phyloP scores from a whole-genome alignment of 768 basidiomycete genomes.

The Imleria badia region DNA sequence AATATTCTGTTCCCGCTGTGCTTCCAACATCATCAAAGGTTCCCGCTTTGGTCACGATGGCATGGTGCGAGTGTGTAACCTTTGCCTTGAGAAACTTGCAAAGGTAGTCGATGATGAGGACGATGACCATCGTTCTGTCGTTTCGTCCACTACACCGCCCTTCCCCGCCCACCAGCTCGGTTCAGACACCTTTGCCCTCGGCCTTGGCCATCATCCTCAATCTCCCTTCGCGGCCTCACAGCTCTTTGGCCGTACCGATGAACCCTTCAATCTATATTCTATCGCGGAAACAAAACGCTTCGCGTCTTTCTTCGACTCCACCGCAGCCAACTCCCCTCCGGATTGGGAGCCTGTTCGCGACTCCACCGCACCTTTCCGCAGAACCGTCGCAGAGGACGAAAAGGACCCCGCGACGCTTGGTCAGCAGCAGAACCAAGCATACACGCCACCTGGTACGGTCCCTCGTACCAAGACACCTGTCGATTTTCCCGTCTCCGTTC shows the following conservation, averaged over 20 bases:
- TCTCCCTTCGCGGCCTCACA: slow-evolving; percentile 89
- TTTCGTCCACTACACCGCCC: slow-evolving; percentile 66
- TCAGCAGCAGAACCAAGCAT: slow-evolving; percentile 35
- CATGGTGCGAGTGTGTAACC: slow-evolving; percentile 94
- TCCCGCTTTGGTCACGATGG: slow-evolving; percentile 91
- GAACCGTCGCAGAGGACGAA: slow-evolving; percentile 75
- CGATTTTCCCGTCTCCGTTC: slow-evolving; percentile 55
- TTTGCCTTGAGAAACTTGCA: slow-evolving; percentile 90
- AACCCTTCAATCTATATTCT: slow-evolving; percentile 78
- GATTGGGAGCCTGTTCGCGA: slow-evolving; percentile 50
- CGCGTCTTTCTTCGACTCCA: slow-evolving; percentile 53
- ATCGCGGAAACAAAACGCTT: slow-evolving; percentile 73
- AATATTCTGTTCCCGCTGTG: slow-evolving; percentile 96
- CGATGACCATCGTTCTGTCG: slow-evolving; percentile 79
- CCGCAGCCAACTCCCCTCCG: slow-evolving; percentile 48
- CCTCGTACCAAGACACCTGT: slow-evolving; percentile 52
- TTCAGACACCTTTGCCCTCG: slow-evolving; percentile 38
- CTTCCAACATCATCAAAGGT: slow-evolving; percentile 95
- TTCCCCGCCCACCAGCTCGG: slow-evolving; percentile 81
- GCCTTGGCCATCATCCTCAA: slow-evolving; percentile 58
- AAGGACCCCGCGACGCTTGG: slow-evolving; percentile 51
- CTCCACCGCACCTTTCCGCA: slow-evolving; percentile 72
- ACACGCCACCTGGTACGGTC: slow-evolving; percentile 30
- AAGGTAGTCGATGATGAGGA: slow-evolving; percentile 89
- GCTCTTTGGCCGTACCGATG: slow-evolving; percentile 74